Conservation (phyloP, 1,284 basidiomycete species). For the Anthracocystis panici-leucophaei region DNA sequence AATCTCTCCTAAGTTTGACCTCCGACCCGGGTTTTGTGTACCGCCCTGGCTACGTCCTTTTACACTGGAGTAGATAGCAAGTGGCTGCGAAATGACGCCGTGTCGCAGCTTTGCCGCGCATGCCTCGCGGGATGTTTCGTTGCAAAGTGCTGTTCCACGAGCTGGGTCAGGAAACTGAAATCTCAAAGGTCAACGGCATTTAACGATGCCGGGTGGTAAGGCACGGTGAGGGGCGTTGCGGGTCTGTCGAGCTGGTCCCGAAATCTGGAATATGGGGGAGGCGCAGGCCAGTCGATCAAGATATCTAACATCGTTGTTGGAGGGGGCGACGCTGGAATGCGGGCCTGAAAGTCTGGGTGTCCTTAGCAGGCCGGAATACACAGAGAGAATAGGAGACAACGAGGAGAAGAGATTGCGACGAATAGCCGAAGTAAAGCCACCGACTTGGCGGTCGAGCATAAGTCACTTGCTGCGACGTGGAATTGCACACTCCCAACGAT, state of each 20-base stretch:
- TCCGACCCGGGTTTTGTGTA: too few species aligned
- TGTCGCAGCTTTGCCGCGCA: constrained; percentile 1
- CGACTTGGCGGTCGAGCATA: not conserved
- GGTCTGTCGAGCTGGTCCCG: too few species aligned
- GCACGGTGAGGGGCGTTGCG: too few species aligned
- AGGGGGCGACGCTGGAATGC: not conserved
- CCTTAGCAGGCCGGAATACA: too few species aligned
- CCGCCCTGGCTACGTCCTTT: too few species aligned
- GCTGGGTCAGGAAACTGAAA: not conserved
- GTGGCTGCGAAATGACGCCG: not conserved
- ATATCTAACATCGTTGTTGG: not conserved
- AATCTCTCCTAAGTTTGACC: too few species aligned
- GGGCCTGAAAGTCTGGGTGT: constrained; percentile 7
- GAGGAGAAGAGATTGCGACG: not conserved
- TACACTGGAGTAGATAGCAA: too few species aligned
- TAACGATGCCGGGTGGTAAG: too few species aligned
- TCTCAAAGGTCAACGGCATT: not conserved
- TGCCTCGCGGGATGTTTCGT: not conserved
- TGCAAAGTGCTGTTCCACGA: not conserved
- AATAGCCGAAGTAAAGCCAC: constrained; percentile 7
- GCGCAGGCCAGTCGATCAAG: too few species aligned
- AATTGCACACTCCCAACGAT: not conserved
- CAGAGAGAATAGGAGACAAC: not conserved
- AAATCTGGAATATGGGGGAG: too few species aligned
- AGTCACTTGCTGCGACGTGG: not conserved